A percentile compares a stretch with the other conserved stretches of the same genome.
Evolutionary conservation across 257 asterid species (phyloP).

Genomic region (Cruciata laevipes): DNA sequence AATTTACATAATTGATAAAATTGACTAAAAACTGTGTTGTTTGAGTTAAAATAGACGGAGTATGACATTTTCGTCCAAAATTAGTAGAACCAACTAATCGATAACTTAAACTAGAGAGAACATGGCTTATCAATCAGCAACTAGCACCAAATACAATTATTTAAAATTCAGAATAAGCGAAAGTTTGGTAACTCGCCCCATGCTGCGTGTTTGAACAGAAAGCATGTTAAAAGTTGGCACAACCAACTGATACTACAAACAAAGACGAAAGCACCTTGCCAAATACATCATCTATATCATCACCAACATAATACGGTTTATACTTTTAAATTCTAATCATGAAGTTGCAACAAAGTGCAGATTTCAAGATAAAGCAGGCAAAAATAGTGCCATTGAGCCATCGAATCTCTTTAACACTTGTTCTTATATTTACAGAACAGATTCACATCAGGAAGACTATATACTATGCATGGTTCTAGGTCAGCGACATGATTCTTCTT

Average conservation of each 20-base stretch:
- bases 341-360: background rate
- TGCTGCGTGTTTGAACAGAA: background rate
- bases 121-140: no score
- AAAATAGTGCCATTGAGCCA: background rate
- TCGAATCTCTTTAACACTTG: background rate
- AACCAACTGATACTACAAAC: background rate
- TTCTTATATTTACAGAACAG: constrained; percentile 7
- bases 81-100: no score
- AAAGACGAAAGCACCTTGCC: background rate
- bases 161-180: background rate
- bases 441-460: background rate
- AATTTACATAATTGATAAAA: no score
- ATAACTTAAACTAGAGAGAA: no score
- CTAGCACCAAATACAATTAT: no score
- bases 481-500: background rate
- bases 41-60: no score
- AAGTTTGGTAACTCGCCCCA: background rate
- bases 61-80: no score
- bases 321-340: background rate
- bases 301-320: background rate
- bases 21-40: no score
- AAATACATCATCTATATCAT: background rate
- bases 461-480: background rate
- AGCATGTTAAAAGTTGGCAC: background rate
- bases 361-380: background rate